These are phyloP conservation scores for Tinospora cordifolia DNA, from an alignment of 164 flowering plant genomes.

Conservation along the genomic window DNA sequence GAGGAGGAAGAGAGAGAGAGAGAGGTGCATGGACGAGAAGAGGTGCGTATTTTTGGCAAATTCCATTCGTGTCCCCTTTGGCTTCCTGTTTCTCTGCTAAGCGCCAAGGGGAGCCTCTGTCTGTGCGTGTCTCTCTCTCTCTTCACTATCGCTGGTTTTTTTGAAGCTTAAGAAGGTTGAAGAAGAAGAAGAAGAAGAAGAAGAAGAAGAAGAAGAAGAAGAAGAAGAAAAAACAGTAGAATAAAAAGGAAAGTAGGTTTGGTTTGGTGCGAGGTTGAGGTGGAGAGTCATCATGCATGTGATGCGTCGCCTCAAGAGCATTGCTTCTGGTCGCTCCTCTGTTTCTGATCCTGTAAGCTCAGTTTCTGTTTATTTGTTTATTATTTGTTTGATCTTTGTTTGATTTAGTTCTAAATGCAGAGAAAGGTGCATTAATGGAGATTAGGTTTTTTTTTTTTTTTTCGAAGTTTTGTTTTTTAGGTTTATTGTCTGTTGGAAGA, in stretches of 20 bases:
- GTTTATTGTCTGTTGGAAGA: background rate
- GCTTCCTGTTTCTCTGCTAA: slow-evolving; percentile 11
- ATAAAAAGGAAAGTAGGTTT: slow-evolving; percentile 4
- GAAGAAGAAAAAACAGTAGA: background rate
- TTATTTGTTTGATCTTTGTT: background rate
- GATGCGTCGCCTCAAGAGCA: slow-evolving; percentile 85
- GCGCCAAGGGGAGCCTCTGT: slow-evolving; percentile 5
- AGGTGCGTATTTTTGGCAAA: background rate
- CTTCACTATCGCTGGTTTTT: background rate
- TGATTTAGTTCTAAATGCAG: background rate
- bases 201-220: background rate
- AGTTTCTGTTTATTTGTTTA: background rate
- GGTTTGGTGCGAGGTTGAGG: slow-evolving; percentile 11
- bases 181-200: background rate
- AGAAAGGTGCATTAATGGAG: background rate
- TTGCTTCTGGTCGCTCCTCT: slow-evolving; percentile 88
- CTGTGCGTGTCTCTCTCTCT: background rate
- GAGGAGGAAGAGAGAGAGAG: background rate
- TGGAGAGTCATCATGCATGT: slow-evolving; percentile 45
- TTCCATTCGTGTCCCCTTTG: slow-evolving; percentile 13
- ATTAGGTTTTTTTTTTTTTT: background rate
- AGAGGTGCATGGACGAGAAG: background rate
- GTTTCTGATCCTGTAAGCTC: slow-evolving; percentile 74
- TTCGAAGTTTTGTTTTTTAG: background rate
- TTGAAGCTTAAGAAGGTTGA: background rate